phyloP scores from a whole-genome alignment of 768 basidiomycete species.

The Macrolepiota fuliginosa region DNA sequence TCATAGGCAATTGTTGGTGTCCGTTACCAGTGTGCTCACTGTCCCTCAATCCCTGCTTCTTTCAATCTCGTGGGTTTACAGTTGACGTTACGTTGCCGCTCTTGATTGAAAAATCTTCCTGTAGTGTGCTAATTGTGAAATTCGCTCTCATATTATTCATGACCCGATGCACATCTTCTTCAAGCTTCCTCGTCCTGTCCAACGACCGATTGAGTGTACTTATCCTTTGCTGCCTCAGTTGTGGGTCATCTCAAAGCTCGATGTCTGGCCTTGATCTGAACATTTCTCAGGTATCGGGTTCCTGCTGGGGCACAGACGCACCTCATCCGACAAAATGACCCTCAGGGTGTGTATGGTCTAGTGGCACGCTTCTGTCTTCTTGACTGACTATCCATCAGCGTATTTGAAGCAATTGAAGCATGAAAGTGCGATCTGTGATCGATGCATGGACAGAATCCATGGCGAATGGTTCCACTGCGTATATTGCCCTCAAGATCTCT shows the following conservation, averaged over 20 bases:
- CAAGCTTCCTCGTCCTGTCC: conserved; percentile 79
- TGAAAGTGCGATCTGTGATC: conserved; percentile 75
- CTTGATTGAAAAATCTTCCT: conserved; percentile 1
- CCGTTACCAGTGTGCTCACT: conserved; percentile 89
- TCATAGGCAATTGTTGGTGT: conserved; percentile 69
- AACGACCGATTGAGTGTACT: conserved; percentile 47
- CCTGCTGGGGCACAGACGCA: conserved; percentile 57
- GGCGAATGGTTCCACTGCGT: conserved; percentile 92
- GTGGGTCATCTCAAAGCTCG: conserved; percentile 34
- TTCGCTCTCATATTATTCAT: conserved; percentile 72
- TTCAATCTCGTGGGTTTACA: conserved; percentile 69
- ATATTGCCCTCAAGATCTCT: conserved; percentile 86
- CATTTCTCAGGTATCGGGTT: conserved; percentile 53
- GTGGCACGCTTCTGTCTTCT: too few relatives aligned
- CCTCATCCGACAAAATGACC: conserved; percentile 37
- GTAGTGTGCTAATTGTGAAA: conserved; percentile 82
- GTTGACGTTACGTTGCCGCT: background rate
- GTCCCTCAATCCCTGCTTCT: conserved; percentile 67
- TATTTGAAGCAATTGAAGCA: conserved; percentile 66
- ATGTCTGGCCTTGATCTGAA: background rate
- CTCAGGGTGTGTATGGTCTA: conserved; percentile 46
- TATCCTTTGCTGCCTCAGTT: conserved; percentile 67
- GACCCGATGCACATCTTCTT: conserved; percentile 87
- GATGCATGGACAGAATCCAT: conserved; percentile 76
- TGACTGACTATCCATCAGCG: conserved; percentile 31